phyloP scores from a whole-genome alignment of 768 basidiomycete genomes.

The Rhodotorula taiwanensis region DNA sequence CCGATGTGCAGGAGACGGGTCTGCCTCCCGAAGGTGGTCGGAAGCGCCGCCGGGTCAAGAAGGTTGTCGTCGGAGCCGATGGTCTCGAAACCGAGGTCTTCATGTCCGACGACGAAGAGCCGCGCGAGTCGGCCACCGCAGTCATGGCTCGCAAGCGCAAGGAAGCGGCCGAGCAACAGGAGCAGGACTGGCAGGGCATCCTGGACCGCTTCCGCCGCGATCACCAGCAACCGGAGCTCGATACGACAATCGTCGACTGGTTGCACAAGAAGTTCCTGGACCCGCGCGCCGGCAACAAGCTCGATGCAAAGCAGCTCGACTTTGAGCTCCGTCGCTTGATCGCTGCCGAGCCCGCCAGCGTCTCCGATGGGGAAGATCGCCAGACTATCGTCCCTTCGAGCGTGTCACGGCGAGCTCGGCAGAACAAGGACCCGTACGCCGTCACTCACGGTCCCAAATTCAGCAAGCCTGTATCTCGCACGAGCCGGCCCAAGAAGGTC shows the following conservation, averaged over 20 bases:
- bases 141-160: background rate
- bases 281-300: slow-evolving; percentile 11
- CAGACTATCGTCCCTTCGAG: slow-evolving; percentile 11
- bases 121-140: too few relatives aligned
- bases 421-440: slow-evolving; percentile 28
- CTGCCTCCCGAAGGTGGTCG: slow-evolving; percentile 4
- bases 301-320: slow-evolving; percentile 27
- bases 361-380: background rate
- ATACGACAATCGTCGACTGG: slow-evolving; percentile 23
- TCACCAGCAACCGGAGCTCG: slow-evolving; percentile 14
- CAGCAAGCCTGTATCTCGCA: slow-evolving; percentile 14
- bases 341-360: too few relatives aligned
- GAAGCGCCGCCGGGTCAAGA: slow-evolving; percentile 5
- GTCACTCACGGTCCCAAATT: slow-evolving; percentile 19
- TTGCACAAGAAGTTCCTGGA: slow-evolving; percentile 31
- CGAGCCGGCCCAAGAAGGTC: too few relatives aligned
- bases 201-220: slow-evolving; percentile 48
- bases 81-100: slow-evolving; percentile 5
- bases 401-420: slow-evolving; percentile 2
- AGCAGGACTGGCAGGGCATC: slow-evolving; percentile 61
- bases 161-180: slow-evolving; percentile 48
- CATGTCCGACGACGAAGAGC: too few relatives aligned
- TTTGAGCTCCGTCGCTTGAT: slow-evolving; percentile 34
- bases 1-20: slow-evolving; percentile 39
- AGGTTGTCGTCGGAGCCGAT: slow-evolving; percentile 5